Percentiles rank a stretch among this genome's conserved stretches.
Evolutionary conservation across 2,329 filamentous ascomycete species (phyloP).

Genomic region (Trichoderma harzianum): DNA sequence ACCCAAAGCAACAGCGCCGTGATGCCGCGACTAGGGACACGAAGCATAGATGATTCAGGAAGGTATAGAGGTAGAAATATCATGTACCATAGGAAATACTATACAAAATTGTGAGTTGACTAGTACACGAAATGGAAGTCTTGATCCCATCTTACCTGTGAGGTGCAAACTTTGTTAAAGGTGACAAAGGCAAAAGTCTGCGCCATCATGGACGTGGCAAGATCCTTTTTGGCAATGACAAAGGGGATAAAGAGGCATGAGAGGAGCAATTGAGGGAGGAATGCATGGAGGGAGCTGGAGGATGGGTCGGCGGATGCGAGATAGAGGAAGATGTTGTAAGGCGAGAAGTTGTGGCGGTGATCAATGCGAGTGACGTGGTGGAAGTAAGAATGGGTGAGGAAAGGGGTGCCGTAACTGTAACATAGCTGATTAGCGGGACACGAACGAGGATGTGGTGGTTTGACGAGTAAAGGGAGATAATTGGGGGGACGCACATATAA

Average conservation of each 20-base stretch:
- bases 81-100: conserved; percentile 99
- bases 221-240: conserved; percentile 72
- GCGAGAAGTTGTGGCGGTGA: conserved; percentile 97
- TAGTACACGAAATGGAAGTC: background rate
- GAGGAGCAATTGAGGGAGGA: conserved; percentile 81
- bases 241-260: conserved; percentile 74
- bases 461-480: background rate
- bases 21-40: conserved; percentile 57
- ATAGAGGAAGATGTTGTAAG: conserved; percentile 90
- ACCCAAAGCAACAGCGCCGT: conserved; percentile 71
- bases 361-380: conserved; percentile 92
- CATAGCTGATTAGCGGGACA: background rate
- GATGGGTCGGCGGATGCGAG: conserved; percentile 65
- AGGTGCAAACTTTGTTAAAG: conserved; percentile 99
- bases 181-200: conserved; percentile 97
- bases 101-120: background rate
- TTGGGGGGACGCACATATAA: conserved; percentile 50
- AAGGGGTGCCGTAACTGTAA: conserved; percentile 69
- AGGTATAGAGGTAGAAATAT: conserved; percentile 90
- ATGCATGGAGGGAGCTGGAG: conserved; percentile 55
- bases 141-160: conserved; percentile 62
- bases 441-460: background rate
- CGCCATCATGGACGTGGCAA: conserved; percentile 81
- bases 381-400: conserved; percentile 85
- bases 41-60: conserved; percentile 70